Conservation (phyloP, 768 basidiomycete genomes). For the Termitomyces titanicus region DNA sequence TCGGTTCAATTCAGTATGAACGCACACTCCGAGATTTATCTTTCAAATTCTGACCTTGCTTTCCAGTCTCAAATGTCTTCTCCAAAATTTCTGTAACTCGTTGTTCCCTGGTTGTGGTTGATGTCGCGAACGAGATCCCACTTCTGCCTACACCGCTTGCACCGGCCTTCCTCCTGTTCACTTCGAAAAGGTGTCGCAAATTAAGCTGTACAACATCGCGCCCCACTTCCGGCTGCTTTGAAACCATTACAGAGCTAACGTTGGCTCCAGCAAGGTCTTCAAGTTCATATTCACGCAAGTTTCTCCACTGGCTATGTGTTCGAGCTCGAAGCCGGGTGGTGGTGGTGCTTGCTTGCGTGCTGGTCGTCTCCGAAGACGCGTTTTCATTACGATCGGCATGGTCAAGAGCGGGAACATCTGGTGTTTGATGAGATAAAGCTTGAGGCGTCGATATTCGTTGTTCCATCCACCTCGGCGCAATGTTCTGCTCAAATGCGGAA, state of each 20-base stretch:
- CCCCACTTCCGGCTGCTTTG: neutral
- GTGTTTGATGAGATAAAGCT: neutral
- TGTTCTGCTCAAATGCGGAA: neutral
- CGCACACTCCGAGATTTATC: neutral
- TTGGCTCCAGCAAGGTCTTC: neutral
- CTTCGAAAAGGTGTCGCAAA: slow-evolving; percentile 1
- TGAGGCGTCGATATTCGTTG: neutral
- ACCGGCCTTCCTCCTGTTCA: neutral
- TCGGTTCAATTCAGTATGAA: neutral
- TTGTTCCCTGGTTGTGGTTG: neutral
- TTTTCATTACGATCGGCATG: too few species aligned
- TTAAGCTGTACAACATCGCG: neutral
- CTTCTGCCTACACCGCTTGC: neutral
- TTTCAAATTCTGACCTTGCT: neutral
- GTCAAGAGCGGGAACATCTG: neutral
- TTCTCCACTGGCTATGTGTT: neutral
- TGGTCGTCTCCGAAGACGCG: neutral
- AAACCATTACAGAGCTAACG: neutral
- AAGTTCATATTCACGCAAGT: neutral
- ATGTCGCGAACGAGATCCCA: neutral
- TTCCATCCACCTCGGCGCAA: neutral
- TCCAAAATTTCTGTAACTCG: neutral
- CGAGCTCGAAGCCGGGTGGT: neutral
- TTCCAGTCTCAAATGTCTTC: neutral
- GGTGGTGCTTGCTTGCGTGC: neutral